Evolutionary conservation across 2,329 filamentous ascomycete genomes (phyloP), one percentile per base, ranked within the genome.

Genomic region (Bisporella sp.): DNA sequence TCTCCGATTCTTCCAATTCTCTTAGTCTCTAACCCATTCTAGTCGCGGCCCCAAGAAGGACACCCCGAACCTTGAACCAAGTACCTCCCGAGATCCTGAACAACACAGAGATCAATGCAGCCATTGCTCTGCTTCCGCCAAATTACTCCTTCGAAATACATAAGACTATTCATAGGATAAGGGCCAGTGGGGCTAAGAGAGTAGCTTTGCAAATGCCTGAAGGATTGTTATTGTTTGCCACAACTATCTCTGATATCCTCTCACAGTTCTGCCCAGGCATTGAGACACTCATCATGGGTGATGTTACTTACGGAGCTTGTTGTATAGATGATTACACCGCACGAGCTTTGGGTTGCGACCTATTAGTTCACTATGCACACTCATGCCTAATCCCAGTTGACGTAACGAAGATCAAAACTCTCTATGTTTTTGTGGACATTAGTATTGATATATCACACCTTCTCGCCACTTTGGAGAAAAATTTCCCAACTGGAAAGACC

Each of bases 111-210:
- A 87, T 99, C 63, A 92, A 92, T 67, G 85, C 84, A 42, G 93
- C 93, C 4, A 90, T 97, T 52, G 77, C 82, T 5, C 78, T 99
- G 32, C 81, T 99, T 2, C 93, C 93, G 1, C 74, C 81, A n/a
- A 99, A 99, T 73, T 99, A 99, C 77, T 92, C 88, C 61, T 99
- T 99, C 67, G 93, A 99, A 72, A 90, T 99, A 50, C 93, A 89
- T 66, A 99, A 99, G 73, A 99, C 93, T 6, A 95, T 99, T 62
- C 90, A 97, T 69, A 84, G 92, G 45, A 91, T 99, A 67, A 85
- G 89, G 42, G 85, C 84, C 1, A 82, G 85, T 6, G 82, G 79
- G 6, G 84, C 91, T 1, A 92, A 84, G 65, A 86, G 84, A 58
- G 84, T 99, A 2, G 95, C 92, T 0, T 76, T 99, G n/a, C 93